These are phyloP conservation scores for Diaporthe aspalathi DNA, from an alignment of 2,329 filamentous ascomycete genomes.

Conservation along the genomic window DNA sequence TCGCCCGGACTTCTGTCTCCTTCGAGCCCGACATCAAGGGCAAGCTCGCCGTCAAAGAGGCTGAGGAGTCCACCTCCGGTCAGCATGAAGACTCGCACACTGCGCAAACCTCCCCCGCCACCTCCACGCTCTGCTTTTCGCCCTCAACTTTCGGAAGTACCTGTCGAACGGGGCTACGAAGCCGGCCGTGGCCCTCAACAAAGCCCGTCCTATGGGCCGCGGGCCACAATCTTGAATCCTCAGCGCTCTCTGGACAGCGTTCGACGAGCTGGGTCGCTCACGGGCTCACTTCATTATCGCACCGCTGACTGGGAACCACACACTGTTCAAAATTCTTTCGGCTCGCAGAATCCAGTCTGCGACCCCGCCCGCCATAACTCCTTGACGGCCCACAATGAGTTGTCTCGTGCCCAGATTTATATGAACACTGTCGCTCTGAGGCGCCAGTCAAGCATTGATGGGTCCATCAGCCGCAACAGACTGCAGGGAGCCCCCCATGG, in stretches of 20 bases:
- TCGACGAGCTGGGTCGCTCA: constrained; percentile 39
- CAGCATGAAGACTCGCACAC: constrained; percentile 55
- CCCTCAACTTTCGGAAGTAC: constrained; percentile 44
- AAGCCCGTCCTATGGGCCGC: constrained; percentile 39
- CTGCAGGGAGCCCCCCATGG: background rate
- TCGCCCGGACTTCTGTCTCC: constrained; percentile 41
- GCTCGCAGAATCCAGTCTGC: constrained; percentile 44
- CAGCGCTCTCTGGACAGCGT: constrained; percentile 43
- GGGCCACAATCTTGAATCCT: constrained; percentile 44
- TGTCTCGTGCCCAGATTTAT: constrained; percentile 39
- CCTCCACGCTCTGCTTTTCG: constrained; percentile 52
- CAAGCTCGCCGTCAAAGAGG: constrained; percentile 44
- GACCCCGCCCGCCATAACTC: constrained; percentile 49
- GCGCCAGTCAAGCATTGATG: constrained; percentile 30
- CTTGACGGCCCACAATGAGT: constrained; percentile 42
- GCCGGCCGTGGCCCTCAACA: constrained; percentile 43
- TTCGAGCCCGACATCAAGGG: constrained; percentile 46
- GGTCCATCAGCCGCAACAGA: constrained; percentile 19
- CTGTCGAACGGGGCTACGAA: constrained; percentile 49
- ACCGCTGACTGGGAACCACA: constrained; percentile 46
- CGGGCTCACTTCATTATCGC: constrained; percentile 39
- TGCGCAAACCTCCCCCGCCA: constrained; percentile 48
- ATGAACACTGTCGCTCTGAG: constrained; percentile 36
- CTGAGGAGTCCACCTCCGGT: constrained; percentile 54
- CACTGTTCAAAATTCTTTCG: constrained; percentile 44